These are phyloP conservation scores for Starmerella apis DNA, from an alignment of 805 yeast species.

Conservation along the genomic window DNA sequence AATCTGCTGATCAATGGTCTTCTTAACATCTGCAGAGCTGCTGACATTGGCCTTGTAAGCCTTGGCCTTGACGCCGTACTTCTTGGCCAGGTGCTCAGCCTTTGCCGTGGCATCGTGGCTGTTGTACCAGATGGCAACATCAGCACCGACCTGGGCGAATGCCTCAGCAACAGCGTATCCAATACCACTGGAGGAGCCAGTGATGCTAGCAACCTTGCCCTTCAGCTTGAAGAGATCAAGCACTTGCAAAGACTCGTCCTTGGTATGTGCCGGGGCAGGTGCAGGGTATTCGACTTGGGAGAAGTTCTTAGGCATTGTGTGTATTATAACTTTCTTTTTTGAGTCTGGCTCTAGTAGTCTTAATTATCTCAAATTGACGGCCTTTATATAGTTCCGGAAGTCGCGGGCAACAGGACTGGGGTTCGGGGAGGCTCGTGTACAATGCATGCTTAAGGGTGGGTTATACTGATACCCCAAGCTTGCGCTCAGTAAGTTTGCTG, in stretches of 20 bases:
- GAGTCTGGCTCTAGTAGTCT: background rate
- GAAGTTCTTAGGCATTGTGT: conserved; percentile 23
- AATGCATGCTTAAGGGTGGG: background rate
- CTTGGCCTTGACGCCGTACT: conserved; percentile 49
- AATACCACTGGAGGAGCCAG: conserved; percentile 80
- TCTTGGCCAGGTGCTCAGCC: conserved; percentile 45
- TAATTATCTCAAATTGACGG: background rate
- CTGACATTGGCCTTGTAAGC: conserved; percentile 57
- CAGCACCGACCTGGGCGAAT: conserved; percentile 79
- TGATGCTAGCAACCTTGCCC: conserved; percentile 72
- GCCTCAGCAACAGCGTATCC: conserved; percentile 76
- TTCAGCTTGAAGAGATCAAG: conserved; percentile 64
- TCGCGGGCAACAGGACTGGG: background rate
- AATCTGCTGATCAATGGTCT: conserved; percentile 42
- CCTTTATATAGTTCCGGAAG: background rate
- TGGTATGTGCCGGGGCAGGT: conserved; percentile 22
- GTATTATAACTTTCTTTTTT: background rate
- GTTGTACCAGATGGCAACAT: conserved; percentile 61
- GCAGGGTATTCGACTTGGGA: conserved; percentile 25
- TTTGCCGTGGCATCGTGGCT: conserved; percentile 52
- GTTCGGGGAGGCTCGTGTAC: background rate
- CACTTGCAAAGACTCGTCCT: conserved; percentile 32
- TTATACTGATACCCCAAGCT: background rate
- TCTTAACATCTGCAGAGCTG: conserved; percentile 41
- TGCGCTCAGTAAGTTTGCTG: conserved; percentile 6